Conservation (phyloP, 495 filamentous ascomycete genomes). For the Penicillium longicatenatum region DNA sequence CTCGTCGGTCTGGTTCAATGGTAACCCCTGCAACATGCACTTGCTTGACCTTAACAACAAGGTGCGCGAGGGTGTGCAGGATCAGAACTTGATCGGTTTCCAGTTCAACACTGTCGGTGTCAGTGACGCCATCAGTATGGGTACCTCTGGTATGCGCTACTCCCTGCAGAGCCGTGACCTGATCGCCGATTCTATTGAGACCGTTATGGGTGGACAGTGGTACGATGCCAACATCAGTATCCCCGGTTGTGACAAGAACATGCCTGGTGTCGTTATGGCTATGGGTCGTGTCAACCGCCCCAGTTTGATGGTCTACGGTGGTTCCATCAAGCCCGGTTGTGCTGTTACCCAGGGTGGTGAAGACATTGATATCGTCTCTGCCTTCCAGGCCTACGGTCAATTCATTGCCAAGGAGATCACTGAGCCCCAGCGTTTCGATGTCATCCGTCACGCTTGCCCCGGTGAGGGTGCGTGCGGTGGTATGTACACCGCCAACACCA, state of each 20-base stretch:
- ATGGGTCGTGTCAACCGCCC: slow-evolving; percentile 96
- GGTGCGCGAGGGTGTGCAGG: slow-evolving; percentile 82
- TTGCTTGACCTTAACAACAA: slow-evolving; percentile 81
- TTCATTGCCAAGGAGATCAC: slow-evolving; percentile 88
- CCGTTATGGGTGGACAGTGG: slow-evolving; percentile 98
- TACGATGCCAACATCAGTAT: slow-evolving; percentile 98
- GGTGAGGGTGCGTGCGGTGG: slow-evolving; percentile 93
- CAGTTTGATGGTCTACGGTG: slow-evolving; percentile 95
- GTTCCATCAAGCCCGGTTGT: slow-evolving; percentile 90
- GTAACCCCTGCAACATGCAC: slow-evolving; percentile 99
- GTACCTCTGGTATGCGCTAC: slow-evolving; percentile 81
- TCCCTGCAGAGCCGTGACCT: slow-evolving; percentile 91
- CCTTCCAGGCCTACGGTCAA: slow-evolving; percentile 97
- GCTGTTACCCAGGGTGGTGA: slow-evolving; percentile 68
- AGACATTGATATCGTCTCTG: slow-evolving; percentile 90
- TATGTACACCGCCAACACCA: slow-evolving; percentile 99
- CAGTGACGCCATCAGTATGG: slow-evolving; percentile 64
- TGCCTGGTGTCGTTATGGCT: slow-evolving; percentile 97
- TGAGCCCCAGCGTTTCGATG: slow-evolving; percentile 89
- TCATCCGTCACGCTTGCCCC: slow-evolving; percentile 92
- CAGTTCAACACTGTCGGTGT: slow-evolving; percentile 99
- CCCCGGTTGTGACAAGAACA: slow-evolving; percentile 99
- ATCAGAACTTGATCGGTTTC: slow-evolving; percentile 75
- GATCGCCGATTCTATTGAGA: slow-evolving; percentile 97
- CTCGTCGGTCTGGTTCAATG: slow-evolving; percentile 84